Conservation (phyloP, 305 asterid genomes). For the Fraxinus baroniana region DNA sequence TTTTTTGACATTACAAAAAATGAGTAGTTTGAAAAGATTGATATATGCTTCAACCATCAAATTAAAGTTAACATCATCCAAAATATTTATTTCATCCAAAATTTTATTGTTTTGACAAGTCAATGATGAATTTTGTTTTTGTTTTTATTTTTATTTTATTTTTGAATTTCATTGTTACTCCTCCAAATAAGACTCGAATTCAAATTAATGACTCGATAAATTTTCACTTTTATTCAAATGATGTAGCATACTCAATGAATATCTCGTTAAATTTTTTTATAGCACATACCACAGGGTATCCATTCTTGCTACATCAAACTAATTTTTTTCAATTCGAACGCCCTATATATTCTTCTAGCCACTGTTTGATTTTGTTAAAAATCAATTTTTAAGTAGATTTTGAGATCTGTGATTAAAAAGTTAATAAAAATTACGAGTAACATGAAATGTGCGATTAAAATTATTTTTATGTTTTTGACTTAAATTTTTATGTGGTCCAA, state of each 20-base stretch:
- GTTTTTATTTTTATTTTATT: too few relatives aligned
- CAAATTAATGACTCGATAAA: background rate
- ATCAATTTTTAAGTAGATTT: too few relatives aligned
- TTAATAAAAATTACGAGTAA: too few relatives aligned
- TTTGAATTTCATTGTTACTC: background rate
- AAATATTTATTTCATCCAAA: too few relatives aligned
- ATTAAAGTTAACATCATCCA: background rate
- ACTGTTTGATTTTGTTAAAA: too few relatives aligned
- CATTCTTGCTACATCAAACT: background rate
- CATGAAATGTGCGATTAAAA: too few relatives aligned
- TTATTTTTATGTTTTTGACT: too few relatives aligned
- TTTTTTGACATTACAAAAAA: background rate
- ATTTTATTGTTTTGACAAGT: background rate
- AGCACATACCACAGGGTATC: background rate
- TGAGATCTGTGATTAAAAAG: too few relatives aligned
- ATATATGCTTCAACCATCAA: background rate
- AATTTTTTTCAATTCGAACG: too few relatives aligned
- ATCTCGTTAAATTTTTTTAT: background rate
- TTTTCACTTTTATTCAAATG: background rate
- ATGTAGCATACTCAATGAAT: background rate
- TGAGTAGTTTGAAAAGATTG: background rate
- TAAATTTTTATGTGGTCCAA: too few relatives aligned
- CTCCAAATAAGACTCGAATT: background rate
- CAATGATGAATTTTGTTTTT: background rate
- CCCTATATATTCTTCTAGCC: too few relatives aligned